Conservation (phyloP, 805 yeast species). For the Kluyveromyces siamensis region DNA sequence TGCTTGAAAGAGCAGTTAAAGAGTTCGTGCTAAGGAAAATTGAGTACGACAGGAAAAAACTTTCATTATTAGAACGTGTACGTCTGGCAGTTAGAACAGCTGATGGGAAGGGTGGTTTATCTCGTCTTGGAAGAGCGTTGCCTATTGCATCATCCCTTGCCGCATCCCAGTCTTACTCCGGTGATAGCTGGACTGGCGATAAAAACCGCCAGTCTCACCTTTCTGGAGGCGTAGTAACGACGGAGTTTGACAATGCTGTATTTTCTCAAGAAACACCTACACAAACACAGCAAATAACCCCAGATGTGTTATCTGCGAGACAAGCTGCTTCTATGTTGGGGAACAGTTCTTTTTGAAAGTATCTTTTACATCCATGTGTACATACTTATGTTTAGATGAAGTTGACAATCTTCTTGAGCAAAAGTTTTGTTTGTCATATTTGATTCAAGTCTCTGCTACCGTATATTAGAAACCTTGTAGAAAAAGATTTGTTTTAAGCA, state of each 20-base stretch:
- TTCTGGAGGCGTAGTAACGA: constrained; percentile 14
- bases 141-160: constrained; percentile 7
- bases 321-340: constrained; percentile 80
- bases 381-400: background rate
- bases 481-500: too few relatives aligned
- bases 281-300: constrained; percentile 7
- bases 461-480: too few relatives aligned
- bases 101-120: constrained; percentile 70
- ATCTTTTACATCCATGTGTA: background rate
- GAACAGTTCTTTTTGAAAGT: constrained; percentile 50
- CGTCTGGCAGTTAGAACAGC: constrained; percentile 66
- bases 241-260: constrained; percentile 18
- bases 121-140: constrained; percentile 57
- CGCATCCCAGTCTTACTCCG: constrained; percentile 38
- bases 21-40: constrained; percentile 60
- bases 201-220: constrained; percentile 23
- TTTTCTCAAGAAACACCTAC: background rate
- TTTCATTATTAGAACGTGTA: constrained; percentile 62
- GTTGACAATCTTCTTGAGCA: too few relatives aligned
- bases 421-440: too few relatives aligned
- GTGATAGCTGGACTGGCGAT: constrained; percentile 57
- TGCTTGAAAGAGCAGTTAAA: constrained; percentile 45
- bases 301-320: constrained; percentile 56
- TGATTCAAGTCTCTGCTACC: too few relatives aligned
- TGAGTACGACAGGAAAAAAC: constrained; percentile 76